Evolutionary conservation across 2,329 filamentous ascomycete species (phyloP).

Genomic region (Aspergillus unguis): DNA sequence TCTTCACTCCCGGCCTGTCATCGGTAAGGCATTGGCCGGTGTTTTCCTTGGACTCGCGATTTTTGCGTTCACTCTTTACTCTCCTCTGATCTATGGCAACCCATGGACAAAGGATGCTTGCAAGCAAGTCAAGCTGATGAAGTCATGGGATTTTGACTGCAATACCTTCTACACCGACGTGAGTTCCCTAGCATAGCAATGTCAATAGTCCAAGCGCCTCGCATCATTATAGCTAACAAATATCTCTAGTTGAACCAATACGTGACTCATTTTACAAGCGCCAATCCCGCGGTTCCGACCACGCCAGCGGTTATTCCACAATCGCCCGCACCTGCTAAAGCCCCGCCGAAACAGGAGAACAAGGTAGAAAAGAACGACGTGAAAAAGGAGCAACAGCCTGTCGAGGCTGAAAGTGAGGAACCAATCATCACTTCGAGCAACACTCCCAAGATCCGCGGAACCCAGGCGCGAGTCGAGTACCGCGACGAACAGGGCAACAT

Average conservation of each 20-base stretch:
- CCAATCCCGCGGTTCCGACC: constrained; percentile 24
- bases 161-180: constrained; percentile 85
- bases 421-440: constrained; percentile 34
- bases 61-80: constrained; percentile 76
- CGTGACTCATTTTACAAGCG: constrained; percentile 29
- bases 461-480: constrained; percentile 87
- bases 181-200: constrained; percentile 52
- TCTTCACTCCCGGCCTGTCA: constrained; percentile 64
- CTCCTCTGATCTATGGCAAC: constrained; percentile 89
- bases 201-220: constrained; percentile 24
- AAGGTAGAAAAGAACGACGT: constrained; percentile 4
- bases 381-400: constrained; percentile 22
- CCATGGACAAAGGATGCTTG: constrained; percentile 89
- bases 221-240: constrained; percentile 25
- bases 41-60: constrained; percentile 71
- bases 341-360: constrained; percentile 7
- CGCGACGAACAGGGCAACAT: constrained; percentile 91
- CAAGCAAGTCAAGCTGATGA: constrained; percentile 79
- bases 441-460: constrained; percentile 38
- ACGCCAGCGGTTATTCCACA: constrained; percentile 16
- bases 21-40: constrained; percentile 72
- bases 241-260: constrained; percentile 39
- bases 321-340: constrained; percentile 10
- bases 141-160: constrained; percentile 96
- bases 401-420: constrained; percentile 22